A percentile compares a stretch with the other conserved stretches of the same genome.
phyloP scores from a whole-genome alignment of 2,329 filamentous ascomycete genomes.

The Sclerotinia sclerotiorum region DNA sequence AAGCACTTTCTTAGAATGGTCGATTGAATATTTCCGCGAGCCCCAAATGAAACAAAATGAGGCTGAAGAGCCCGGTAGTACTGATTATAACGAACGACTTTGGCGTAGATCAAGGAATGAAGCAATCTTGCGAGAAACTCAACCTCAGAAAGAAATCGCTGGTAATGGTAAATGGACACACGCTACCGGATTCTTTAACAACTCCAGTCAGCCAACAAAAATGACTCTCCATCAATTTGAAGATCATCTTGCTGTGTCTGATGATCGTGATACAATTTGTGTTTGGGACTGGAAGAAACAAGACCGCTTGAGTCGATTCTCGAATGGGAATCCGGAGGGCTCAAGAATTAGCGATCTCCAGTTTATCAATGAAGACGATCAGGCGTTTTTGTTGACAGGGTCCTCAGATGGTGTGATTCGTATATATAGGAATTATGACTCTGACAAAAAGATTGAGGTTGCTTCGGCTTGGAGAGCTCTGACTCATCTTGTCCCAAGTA shows the following conservation, averaged over 20 bases:
- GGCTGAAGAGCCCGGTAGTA: slow-evolving; percentile 91
- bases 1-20: slow-evolving; percentile 91
- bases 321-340: slow-evolving; percentile 87
- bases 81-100: slow-evolving; percentile 91
- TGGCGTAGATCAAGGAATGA: slow-evolving; percentile 95
- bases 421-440: slow-evolving; percentile 90
- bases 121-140: slow-evolving; percentile 84
- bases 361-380: slow-evolving; percentile 98
- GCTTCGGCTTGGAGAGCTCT: slow-evolving; percentile 89
- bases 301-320: slow-evolving; percentile 76
- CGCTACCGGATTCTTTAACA: slow-evolving; percentile 79
- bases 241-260: slow-evolving; percentile 88
- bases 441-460: slow-evolving; percentile 71
- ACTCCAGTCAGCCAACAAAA: slow-evolving; percentile 83
- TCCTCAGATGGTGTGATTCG: slow-evolving; percentile 94
- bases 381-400: slow-evolving; percentile 89
- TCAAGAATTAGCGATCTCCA: slow-evolving; percentile 93
- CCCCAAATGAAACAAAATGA: slow-evolving; percentile 98
- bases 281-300: slow-evolving; percentile 93
- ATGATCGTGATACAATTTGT: slow-evolving; percentile 85
- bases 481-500: slow-evolving; percentile 90
- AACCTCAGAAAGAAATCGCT: slow-evolving; percentile 87
- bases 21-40: slow-evolving; percentile 94
- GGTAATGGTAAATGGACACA: slow-evolving; percentile 85
- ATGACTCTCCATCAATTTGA: slow-evolving; percentile 99